Conservation (phyloP, 2,329 filamentous ascomycete genomes). For the Aspergillus neoniger region DNA sequence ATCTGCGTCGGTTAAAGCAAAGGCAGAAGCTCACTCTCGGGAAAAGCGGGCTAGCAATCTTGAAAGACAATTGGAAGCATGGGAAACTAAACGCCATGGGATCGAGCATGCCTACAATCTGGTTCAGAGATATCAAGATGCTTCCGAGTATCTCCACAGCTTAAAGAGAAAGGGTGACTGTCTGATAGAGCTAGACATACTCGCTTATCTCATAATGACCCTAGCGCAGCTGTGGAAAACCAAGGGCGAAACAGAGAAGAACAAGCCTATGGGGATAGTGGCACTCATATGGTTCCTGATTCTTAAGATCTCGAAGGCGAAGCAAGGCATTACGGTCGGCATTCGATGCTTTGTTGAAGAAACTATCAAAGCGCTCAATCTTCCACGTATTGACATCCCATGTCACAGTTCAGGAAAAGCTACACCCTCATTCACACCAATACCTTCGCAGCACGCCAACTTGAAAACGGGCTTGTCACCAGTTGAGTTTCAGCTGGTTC, state of each 20-base stretch:
- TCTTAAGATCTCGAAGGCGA: conserved; percentile 35
- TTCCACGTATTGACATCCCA: conserved; percentile 28
- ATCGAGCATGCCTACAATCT: not conserved
- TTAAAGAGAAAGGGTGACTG: conserved; percentile 23
- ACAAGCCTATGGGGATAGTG: conserved; percentile 1
- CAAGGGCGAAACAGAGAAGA: conserved; percentile 6
- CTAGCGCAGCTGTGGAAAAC: conserved; percentile 24
- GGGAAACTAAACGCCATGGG: not conserved
- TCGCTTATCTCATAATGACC: conserved; percentile 32
- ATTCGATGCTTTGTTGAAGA: conserved; percentile 40
- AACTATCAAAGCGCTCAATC: conserved; percentile 33
- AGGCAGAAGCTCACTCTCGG: not conserved
- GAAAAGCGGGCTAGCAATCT: not conserved
- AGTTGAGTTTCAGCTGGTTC: conserved; percentile 65
- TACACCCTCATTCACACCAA: conserved; percentile 27
- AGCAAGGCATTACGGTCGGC: conserved; percentile 44
- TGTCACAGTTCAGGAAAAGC: conserved; percentile 13
- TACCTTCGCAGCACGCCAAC: conserved; percentile 8
- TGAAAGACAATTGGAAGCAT: conserved; percentile 4
- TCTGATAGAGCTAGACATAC: conserved; percentile 48
- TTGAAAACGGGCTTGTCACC: conserved; percentile 45
- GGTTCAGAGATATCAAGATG: conserved; percentile 6
- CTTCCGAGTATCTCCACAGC: conserved; percentile 2
- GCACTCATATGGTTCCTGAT: conserved; percentile 43
- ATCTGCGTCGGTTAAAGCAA: not conserved